Base-by-base conservation (phyloP, 2,329 filamentous ascomycete species). In the Alternaria alternata region DNA sequence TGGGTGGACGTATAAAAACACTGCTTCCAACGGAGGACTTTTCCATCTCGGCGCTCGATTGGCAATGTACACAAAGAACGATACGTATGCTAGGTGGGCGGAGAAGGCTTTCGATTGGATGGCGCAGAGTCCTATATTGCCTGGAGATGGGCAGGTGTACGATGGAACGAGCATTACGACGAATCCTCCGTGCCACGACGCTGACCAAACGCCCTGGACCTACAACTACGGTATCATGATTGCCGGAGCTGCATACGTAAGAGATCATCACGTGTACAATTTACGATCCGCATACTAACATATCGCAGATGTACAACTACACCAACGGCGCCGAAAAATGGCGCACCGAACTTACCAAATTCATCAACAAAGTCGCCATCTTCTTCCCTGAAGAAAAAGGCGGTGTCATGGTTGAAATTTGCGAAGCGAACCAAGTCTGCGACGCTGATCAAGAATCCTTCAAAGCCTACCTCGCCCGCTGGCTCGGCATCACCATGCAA, bases 401-500 rank as follows among this genome's bases (percentile, higher is more conserved):
- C 57, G 66, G 66, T 39, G 69, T 82, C 62, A 82, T 86, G 76
- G 75, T 72, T 36, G 82, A 77, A 32, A 65, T 78, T 20, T 83
- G 82, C 68, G 82, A 83, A 56, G 69, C 73, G 1, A 66, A 63
- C 20, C 63, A 72, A 22, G 76, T 76, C 48, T 84, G 81, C 69
- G 72, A 83, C 68, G 69, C 74, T 26, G 81, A 84, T 61, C 80
- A 82, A 61, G 75, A 75, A 20, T 80, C 78, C 43, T 81, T 80
- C 71, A 80, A 80, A 71, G 80, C 80, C n/a, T 82, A 81, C 61
- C 73, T 83, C 8, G 70, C 79, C 4, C 80, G 81, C 59, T 83
- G 81, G 79, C 77, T 85, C 78, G 86, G 85, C 14, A 80, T 83
- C 4, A 82, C 86, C 5, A 83, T 82, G 0, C 84, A 88, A 66